phyloP scores from a whole-genome alignment of 108 stramenopile genomes.

The Cyclostephanos tholiformis region DNA sequence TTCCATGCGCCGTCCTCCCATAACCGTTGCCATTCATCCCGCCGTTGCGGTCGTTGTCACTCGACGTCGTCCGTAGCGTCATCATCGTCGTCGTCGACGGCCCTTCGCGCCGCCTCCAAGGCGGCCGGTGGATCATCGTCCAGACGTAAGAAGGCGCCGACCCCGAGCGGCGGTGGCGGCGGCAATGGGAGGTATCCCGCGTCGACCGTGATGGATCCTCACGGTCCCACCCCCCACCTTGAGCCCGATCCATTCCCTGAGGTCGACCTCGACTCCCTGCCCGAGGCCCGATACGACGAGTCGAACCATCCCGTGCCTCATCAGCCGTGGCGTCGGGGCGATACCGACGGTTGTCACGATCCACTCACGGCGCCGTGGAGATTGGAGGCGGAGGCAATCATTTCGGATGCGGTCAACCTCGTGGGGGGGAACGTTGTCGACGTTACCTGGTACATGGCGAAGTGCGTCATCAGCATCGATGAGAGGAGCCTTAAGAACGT shows the following conservation, averaged over 20 bases:
- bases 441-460: slow-evolving; percentile 83
- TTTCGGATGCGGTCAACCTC: slow-evolving; percentile 53
- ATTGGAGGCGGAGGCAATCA: slow-evolving; percentile 67
- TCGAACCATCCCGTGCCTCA: slow-evolving; percentile 63
- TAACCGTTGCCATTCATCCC: no score
- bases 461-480: slow-evolving; percentile 64
- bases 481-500: slow-evolving; percentile 35
- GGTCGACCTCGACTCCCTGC: slow-evolving; percentile 39
- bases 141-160: no score
- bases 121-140: no score
- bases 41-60: no score
- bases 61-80: no score
- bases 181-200: slow-evolving; percentile 5
- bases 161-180: no score
- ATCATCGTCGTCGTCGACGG: no score
- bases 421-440: slow-evolving; percentile 69
- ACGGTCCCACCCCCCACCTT: slow-evolving; percentile 34
- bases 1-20: no score
- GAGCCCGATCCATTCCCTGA: slow-evolving; percentile 36
- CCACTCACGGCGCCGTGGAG: slow-evolving; percentile 79
- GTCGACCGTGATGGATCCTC: slow-evolving; percentile 31
- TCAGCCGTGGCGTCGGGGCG: slow-evolving; percentile 86
- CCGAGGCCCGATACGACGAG: slow-evolving; percentile 50
- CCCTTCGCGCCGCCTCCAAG: no score
- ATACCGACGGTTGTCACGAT: slow-evolving; percentile 80